These are phyloP conservation scores for Suillus fuscotomentosus DNA, from an alignment of 768 basidiomycete species.

Conservation along the genomic window DNA sequence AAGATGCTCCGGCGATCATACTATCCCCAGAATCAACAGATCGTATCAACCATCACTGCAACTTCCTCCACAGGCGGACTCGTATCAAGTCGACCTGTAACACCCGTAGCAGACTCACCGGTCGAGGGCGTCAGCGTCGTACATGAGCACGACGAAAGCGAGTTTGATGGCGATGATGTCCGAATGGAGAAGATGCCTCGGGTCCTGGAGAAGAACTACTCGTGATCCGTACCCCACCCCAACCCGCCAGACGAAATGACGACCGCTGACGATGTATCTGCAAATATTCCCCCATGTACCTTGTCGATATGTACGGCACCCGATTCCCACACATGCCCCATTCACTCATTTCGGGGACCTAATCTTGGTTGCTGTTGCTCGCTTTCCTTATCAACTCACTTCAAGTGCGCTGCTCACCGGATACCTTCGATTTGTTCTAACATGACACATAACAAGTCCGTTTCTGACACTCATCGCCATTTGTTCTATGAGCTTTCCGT, in stretches of 20 bases:
- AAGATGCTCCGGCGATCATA: constrained; percentile 91
- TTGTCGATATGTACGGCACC: not conserved
- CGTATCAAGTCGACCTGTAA: constrained; percentile 71
- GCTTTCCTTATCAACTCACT: not conserved
- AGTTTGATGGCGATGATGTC: constrained; percentile 39
- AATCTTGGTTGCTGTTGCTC: not conserved
- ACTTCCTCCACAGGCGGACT: constrained; percentile 73
- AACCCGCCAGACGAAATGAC: not conserved
- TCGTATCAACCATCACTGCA: constrained; percentile 61
- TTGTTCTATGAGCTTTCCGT: not conserved
- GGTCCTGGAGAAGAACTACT: constrained; percentile 46
- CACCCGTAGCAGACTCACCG: constrained; percentile 51
- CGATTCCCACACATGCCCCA: not conserved
- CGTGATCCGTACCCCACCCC: constrained; percentile 29
- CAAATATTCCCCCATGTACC: constrained; percentile 2
- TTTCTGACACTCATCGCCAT: not conserved
- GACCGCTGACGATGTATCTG: constrained; percentile 1
- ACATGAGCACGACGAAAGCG: constrained; percentile 41
- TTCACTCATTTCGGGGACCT: not conserved
- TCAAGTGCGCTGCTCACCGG: not conserved
- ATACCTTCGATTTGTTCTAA: constrained; percentile 1
- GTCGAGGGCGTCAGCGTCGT: constrained; percentile 41
- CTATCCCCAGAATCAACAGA: constrained; percentile 79
- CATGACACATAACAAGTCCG: not conserved
- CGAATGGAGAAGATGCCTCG: constrained; percentile 40